These are phyloP conservation scores for Trichophyton verrucosum DNA, from an alignment of 2,329 filamentous ascomycete species.

Conservation along the genomic window DNA sequence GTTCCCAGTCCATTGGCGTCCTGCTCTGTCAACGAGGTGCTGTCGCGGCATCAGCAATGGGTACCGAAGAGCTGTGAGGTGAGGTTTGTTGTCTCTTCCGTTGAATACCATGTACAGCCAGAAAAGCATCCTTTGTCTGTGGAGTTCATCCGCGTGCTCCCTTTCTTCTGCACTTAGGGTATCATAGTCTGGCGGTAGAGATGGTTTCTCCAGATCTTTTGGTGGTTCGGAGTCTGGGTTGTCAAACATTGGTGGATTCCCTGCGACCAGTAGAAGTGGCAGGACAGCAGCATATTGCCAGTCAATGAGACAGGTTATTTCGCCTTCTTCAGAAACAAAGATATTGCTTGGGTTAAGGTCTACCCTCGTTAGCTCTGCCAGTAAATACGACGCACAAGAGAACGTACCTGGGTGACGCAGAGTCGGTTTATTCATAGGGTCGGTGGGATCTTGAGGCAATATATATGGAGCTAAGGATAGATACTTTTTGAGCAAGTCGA, in stretches of 20 bases:
- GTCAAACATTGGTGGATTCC: slow-evolving; percentile 10
- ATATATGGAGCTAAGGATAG: slow-evolving; percentile 10
- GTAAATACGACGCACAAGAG: too few relatives aligned
- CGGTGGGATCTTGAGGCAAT: slow-evolving; percentile 2
- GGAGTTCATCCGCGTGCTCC: slow-evolving; percentile 10
- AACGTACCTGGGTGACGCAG: slow-evolving; percentile 14
- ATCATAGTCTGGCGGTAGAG: slow-evolving; percentile 8
- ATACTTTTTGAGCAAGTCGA: slow-evolving; percentile 10
- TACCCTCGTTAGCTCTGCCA: background rate
- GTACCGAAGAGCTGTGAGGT: slow-evolving; percentile 8
- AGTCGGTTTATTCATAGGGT: slow-evolving; percentile 8
- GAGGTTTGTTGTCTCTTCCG: slow-evolving; percentile 8
- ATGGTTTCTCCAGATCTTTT: slow-evolving; percentile 4
- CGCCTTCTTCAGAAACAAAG: slow-evolving; percentile 9
- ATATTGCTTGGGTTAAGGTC: slow-evolving; percentile 12
- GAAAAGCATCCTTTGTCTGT: slow-evolving; percentile 9
- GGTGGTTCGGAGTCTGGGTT: slow-evolving; percentile 9
- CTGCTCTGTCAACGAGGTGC: slow-evolving; percentile 9
- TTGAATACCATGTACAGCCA: slow-evolving; percentile 11
- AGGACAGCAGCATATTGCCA: slow-evolving; percentile 12
- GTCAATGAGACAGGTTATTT: slow-evolving; percentile 12
- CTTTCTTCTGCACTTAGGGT: slow-evolving; percentile 9
- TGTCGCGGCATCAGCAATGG: slow-evolving; percentile 8
- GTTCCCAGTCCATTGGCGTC: slow-evolving; percentile 9
- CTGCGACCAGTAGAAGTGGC: slow-evolving; percentile 11